Evolutionary conservation across 2,329 filamentous ascomycete species (phyloP).

Genomic region (Helminthosporium solani): DNA sequence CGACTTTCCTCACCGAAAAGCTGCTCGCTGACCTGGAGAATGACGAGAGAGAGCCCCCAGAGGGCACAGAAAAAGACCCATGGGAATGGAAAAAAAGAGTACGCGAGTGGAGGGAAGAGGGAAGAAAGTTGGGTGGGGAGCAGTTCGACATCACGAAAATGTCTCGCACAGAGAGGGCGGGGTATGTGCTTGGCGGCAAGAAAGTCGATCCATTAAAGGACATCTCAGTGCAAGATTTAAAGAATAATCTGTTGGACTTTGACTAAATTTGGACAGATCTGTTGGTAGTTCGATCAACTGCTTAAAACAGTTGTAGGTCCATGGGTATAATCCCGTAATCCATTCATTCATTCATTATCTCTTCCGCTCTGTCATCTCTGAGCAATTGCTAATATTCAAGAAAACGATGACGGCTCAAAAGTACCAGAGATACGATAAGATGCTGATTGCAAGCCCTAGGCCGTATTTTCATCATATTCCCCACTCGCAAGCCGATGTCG

Average conservation of each 20-base stretch:
- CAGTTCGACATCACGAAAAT: slow-evolving; percentile 25
- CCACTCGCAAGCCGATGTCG: no score
- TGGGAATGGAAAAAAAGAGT: slow-evolving; percentile 17
- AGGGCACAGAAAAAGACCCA: slow-evolving; percentile 8
- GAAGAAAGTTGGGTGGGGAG: slow-evolving; percentile 6
- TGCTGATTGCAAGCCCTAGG: no score
- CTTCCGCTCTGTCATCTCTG: no score
- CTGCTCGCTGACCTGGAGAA: slow-evolving; percentile 13
- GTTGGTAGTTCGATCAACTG: no score
- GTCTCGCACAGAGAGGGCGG: slow-evolving; percentile 13
- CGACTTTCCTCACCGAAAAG: slow-evolving; percentile 8
- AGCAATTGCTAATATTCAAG: no score
- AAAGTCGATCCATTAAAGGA: slow-evolving; percentile 17
- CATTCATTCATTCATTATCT: no score
- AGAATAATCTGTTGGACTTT: slow-evolving; percentile 9
- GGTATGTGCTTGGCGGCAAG: slow-evolving; percentile 4
- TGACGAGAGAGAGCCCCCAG: neutral
- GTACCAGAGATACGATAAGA: no score
- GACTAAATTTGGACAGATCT: no score
- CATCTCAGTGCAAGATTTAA: slow-evolving; percentile 9
- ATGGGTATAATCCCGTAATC: no score
- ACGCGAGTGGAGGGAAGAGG: slow-evolving; percentile 9
- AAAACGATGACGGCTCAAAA: no score
- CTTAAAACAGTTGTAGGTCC: no score
- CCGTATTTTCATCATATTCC: no score